These are phyloP conservation scores for Psidium guajava DNA, from an alignment of 345 rosid genomes.

Conservation along the genomic window DNA sequence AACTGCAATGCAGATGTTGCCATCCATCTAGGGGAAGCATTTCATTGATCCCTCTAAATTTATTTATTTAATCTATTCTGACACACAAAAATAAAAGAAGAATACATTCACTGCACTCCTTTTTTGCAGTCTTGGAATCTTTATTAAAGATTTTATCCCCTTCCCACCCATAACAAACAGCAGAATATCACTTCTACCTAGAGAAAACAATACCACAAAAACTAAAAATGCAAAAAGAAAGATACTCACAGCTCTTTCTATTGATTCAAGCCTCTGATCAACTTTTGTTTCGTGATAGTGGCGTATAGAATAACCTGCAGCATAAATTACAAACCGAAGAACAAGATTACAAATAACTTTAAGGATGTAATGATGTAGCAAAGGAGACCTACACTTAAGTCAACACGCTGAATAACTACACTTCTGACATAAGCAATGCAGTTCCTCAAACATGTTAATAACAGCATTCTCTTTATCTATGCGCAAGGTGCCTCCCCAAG, in stretches of 20 bases:
- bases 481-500: not conserved
- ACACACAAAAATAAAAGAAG: not conserved
- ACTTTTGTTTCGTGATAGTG: conserved; percentile 47
- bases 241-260: conserved; percentile 54
- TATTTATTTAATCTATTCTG: not conserved
- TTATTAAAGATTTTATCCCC: not conserved
- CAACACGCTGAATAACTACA: not conserved
- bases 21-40: not conserved
- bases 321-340: conserved; percentile 2
- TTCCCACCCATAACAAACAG: not conserved
- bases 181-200: not conserved
- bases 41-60: not conserved
- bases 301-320: conserved; percentile 51
- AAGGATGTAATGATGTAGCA: not conserved
- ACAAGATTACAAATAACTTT: not conserved
- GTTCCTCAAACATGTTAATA: not conserved
- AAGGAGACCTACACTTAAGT: not conserved
- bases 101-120: not conserved
- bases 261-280: conserved; percentile 55
- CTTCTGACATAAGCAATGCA: not conserved
- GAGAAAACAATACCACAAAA: not conserved
- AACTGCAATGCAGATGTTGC: not conserved
- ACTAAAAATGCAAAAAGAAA: not conserved
- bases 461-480: not conserved
- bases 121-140: not conserved